Evolutionary conservation across 2,329 filamentous ascomycete species (phyloP).

Genomic region (Fusarium musae): DNA sequence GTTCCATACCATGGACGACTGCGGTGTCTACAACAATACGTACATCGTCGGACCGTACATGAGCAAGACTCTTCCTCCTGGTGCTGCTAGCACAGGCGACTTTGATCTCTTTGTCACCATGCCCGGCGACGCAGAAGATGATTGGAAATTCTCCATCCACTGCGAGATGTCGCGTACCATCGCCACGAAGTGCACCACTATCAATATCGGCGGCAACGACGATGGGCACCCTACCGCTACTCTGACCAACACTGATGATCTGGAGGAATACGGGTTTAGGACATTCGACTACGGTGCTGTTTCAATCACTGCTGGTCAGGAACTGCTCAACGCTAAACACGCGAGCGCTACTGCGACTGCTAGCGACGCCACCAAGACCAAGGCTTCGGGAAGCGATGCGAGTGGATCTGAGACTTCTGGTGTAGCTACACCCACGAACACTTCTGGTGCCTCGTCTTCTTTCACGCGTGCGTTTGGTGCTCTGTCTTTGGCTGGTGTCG

Average conservation of each 20-base stretch:
- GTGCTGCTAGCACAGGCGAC: slow-evolving; percentile 8
- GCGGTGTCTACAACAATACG: slow-evolving; percentile 13
- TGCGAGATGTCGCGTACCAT: slow-evolving; percentile 15
- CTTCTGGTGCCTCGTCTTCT: background rate
- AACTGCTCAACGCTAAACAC: slow-evolving; percentile 16
- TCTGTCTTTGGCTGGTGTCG: background rate
- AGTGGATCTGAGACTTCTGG: background rate
- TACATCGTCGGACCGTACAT: slow-evolving; percentile 7
- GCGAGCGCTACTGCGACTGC: background rate
- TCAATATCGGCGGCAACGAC: slow-evolving; percentile 10
- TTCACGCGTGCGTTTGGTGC: slow-evolving; percentile 4
- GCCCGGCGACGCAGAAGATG: background rate
- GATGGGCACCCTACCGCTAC: slow-evolving; percentile 4
- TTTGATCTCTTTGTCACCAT: slow-evolving; percentile 14
- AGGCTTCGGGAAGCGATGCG: background rate
- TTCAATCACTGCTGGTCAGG: slow-evolving; percentile 8
- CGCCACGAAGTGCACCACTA: background rate
- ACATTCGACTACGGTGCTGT: background rate
- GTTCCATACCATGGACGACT: background rate
- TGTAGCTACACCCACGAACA: background rate
- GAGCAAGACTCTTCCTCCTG: slow-evolving; percentile 10
- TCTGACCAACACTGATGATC: background rate
- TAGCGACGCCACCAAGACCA: background rate
- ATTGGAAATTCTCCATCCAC: slow-evolving; percentile 13
- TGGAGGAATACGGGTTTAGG: background rate